Percentiles rank a stretch among this genome's conserved stretches.
Evolutionary conservation across 495 filamentous ascomycete species (phyloP).

Genomic region (Penicilliopsis zonata): DNA sequence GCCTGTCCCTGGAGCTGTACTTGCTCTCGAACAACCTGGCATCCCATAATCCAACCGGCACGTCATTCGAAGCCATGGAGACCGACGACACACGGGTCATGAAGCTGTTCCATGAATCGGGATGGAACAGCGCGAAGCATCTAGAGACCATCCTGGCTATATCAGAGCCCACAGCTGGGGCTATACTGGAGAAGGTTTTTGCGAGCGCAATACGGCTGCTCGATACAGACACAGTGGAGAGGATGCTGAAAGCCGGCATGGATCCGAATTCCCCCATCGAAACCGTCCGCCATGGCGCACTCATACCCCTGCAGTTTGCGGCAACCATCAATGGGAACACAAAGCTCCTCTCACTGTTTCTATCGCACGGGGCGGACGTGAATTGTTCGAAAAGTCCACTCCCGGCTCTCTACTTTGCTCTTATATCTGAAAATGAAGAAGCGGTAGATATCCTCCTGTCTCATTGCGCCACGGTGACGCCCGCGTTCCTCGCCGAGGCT

Average conservation of each 20-base stretch:
- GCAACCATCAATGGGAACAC: not conserved
- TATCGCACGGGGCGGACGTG: slow-evolving; percentile 3
- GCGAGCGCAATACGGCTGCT: slow-evolving; percentile 2
- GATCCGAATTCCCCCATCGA: slow-evolving; percentile 3
- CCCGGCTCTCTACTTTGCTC: slow-evolving; percentile 3
- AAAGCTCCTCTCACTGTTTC: not conserved
- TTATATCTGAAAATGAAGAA: not conserved
- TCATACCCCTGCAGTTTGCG: slow-evolving; percentile 4
- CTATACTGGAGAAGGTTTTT: slow-evolving; percentile 6
- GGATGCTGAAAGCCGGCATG: slow-evolving; percentile 3
- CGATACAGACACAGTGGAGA: slow-evolving; percentile 1
- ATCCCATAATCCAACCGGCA: slow-evolving; percentile 1
- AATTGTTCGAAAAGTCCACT: not conserved
- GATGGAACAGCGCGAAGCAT: slow-evolving; percentile 2
- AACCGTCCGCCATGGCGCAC: slow-evolving; percentile 1
- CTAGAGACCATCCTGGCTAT: slow-evolving; percentile 2
- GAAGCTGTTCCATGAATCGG: slow-evolving; percentile 4
- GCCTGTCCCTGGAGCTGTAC: slow-evolving; percentile 3
- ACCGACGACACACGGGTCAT: slow-evolving; percentile 3
- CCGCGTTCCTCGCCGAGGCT: slow-evolving; percentile 1
- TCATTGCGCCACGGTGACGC: slow-evolving; percentile 2
- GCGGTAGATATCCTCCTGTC: slow-evolving; percentile 1
- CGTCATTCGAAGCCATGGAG: not conserved
- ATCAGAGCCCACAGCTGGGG: slow-evolving; percentile 4
- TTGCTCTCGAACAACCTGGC: slow-evolving; percentile 7